Percentiles rank a stretch among this genome's conserved stretches.
These are phyloP conservation scores for Diplodia scrobiculata DNA, from an alignment of 2,329 filamentous ascomycete genomes.

Conservation along the genomic window DNA sequence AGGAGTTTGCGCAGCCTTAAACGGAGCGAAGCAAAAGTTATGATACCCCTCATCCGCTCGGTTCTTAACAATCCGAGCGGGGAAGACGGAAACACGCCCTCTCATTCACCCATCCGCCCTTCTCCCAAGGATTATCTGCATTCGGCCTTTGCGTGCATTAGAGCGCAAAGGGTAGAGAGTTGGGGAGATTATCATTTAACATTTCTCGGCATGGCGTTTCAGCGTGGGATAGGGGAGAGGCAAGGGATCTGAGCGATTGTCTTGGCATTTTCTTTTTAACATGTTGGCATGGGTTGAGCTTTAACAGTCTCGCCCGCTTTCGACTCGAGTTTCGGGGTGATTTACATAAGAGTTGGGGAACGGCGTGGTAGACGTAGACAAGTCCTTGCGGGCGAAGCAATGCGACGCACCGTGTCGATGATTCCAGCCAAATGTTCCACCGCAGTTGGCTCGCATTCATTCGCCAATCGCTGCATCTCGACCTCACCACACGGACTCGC, in stretches of 20 bases:
- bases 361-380: not conserved
- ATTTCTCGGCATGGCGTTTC: slow-evolving; percentile 12
- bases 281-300: slow-evolving; percentile 5
- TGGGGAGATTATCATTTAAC: slow-evolving; percentile 13
- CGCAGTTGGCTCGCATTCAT: not conserved
- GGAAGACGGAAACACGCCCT: not conserved
- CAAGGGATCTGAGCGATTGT: slow-evolving; percentile 1
- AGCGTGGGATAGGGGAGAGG: not conserved
- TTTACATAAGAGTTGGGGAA: not conserved
- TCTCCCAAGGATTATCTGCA: not conserved
- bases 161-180: slow-evolving; percentile 13
- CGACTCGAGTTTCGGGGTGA: not conserved
- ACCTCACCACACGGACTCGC: not conserved
- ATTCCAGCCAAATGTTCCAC: not conserved
- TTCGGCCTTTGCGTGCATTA: slow-evolving; percentile 9
- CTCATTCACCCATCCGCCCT: not conserved
- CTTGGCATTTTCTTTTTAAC: slow-evolving; percentile 1
- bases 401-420: not conserved
- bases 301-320: slow-evolving; percentile 15
- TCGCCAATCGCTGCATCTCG: not conserved
- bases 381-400: not conserved
- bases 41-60: slow-evolving; percentile 11
- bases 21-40: not conserved
- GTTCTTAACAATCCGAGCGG: slow-evolving; percentile 19
- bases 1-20: slow-evolving; percentile 40